Conservation (phyloP, 495 filamentous ascomycete genomes). For the Talaromyces proteolyticus region DNA sequence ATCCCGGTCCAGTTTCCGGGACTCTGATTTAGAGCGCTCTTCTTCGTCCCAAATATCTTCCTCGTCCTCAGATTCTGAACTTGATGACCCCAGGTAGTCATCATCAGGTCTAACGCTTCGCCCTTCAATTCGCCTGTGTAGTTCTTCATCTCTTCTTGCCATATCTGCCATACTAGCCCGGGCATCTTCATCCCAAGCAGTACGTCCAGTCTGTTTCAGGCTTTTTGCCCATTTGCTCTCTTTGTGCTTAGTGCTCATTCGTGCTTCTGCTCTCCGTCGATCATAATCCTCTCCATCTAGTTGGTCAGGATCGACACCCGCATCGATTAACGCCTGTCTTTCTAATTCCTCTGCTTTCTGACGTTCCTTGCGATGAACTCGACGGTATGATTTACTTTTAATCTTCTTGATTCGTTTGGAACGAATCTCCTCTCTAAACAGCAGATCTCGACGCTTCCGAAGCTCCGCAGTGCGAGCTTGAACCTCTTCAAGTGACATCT, state of each 20-base stretch:
- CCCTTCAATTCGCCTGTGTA: slow-evolving; percentile 79
- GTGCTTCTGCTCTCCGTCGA: slow-evolving; percentile 72
- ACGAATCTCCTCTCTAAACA: slow-evolving; percentile 86
- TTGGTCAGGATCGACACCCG: slow-evolving; percentile 65
- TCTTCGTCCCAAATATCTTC: slow-evolving; percentile 48
- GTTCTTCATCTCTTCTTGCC: slow-evolving; percentile 78
- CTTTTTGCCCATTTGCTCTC: slow-evolving; percentile 96
- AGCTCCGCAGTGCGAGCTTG: slow-evolving; percentile 68
- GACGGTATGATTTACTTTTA: slow-evolving; percentile 88
- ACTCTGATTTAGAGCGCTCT: slow-evolving; percentile 47
- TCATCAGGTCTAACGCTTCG: slow-evolving; percentile 50
- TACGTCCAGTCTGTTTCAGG: slow-evolving; percentile 70
- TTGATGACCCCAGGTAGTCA: slow-evolving; percentile 38
- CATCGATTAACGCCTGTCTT: slow-evolving; percentile 57
- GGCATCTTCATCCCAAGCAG: slow-evolving; percentile 79
- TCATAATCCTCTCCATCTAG: slow-evolving; percentile 77
- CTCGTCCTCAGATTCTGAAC: slow-evolving; percentile 50
- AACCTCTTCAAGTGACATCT: slow-evolving; percentile 63
- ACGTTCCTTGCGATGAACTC: slow-evolving; percentile 83
- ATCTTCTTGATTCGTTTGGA: slow-evolving; percentile 96
- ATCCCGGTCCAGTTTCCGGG: slow-evolving; percentile 48
- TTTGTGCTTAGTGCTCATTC: slow-evolving; percentile 83
- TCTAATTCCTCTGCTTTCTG: slow-evolving; percentile 68
- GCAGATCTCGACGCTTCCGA: slow-evolving; percentile 71
- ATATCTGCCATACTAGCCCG: slow-evolving; percentile 72